These are phyloP conservation scores for Blastobotrys buckinghamii DNA, from an alignment of 1,139 yeast genomes.

Conservation along the genomic window DNA sequence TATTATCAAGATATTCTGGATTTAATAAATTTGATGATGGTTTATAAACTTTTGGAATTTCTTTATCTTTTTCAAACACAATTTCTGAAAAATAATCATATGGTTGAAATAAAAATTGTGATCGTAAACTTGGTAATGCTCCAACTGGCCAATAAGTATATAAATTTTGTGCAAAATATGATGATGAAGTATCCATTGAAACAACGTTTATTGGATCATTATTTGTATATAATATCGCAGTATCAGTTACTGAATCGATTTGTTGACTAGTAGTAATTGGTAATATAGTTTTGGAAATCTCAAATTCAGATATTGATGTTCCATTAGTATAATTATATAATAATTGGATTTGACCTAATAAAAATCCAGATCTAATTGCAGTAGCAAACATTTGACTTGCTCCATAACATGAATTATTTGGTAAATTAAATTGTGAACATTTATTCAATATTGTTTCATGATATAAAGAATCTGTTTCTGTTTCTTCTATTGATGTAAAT, in stretches of 20 bases:
- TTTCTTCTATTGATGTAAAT: background rate
- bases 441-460: background rate
- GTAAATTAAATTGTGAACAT: background rate
- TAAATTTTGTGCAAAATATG: background rate
- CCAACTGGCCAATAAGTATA: background rate
- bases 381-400: slow-evolving; percentile 1
- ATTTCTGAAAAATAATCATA: background rate
- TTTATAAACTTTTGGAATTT: no score
- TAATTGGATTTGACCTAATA: background rate
- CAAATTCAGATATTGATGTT: background rate
- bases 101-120: background rate
- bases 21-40: no score
- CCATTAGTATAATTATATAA: background rate
- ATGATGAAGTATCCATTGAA: no score
- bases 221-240: no score
- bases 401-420: background rate
- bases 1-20: slow-evolving; percentile 1
- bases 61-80: background rate
- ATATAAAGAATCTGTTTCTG: no score
- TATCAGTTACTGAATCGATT: background rate
- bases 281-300: background rate
- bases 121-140: background rate
- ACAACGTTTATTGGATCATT: no score
- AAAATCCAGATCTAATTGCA: background rate
- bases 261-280: background rate